Evolutionary conservation across 1,284 basidiomycete genomes (phyloP).

Genomic region (Malassezia sympodialis): DNA sequence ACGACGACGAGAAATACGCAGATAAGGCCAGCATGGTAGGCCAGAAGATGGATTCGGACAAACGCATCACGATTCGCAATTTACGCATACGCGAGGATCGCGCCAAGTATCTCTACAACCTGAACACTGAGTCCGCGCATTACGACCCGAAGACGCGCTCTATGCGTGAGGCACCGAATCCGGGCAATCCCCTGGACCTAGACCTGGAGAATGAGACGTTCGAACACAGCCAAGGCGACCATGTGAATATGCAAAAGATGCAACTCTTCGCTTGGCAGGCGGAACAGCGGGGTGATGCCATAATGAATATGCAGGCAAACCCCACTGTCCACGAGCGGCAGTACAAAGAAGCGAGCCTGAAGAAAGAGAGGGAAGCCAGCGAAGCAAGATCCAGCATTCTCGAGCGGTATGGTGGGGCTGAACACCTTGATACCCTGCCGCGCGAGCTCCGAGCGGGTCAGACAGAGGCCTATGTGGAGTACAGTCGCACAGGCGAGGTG

Average conservation of each 20-base stretch:
- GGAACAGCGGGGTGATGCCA: conserved; percentile 70
- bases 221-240: conserved; percentile 75
- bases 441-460: conserved; percentile 83
- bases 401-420: conserved; percentile 77
- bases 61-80: conserved; percentile 93
- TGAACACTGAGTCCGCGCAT: conserved; percentile 89
- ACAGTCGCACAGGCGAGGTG: conserved; percentile 79
- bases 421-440: conserved; percentile 78
- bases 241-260: conserved; percentile 76
- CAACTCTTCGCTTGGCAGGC: conserved; percentile 98
- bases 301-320: conserved; percentile 89
- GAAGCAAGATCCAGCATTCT: conserved; percentile 58
- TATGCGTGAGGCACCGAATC: conserved; percentile 90
- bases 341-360: conserved; percentile 78
- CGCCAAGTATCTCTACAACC: conserved; percentile 94
- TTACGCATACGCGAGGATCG: conserved; percentile 97
- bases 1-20: conserved; percentile 59
- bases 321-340: conserved; percentile 83
- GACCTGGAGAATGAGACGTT: conserved; percentile 95
- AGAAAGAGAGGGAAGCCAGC: conserved; percentile 82
- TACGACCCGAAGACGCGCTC: conserved; percentile 99
- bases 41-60: conserved; percentile 94
- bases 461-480: conserved; percentile 95
- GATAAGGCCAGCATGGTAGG: conserved; percentile 94
- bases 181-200: conserved; percentile 62